Evolutionary conservation across 257 asterid genomes (phyloP).

Genomic region (Przewalskia tangutica): DNA sequence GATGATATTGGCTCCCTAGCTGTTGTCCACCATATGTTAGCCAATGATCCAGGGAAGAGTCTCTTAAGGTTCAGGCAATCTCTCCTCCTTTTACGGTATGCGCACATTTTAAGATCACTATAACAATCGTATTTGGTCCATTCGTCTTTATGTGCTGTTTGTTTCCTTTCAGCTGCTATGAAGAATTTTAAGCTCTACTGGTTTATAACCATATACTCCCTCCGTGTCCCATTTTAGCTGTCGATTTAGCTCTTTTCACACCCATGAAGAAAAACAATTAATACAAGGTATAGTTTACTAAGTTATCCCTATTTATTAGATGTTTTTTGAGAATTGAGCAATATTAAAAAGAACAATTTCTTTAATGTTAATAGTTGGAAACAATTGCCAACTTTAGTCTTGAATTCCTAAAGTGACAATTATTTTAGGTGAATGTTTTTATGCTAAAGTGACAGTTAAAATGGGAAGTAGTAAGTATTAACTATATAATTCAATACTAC

Average conservation of each 20-base stretch:
- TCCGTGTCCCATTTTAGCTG: no score
- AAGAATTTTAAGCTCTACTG: background rate
- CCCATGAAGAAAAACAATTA: no score
- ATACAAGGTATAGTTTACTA: no score
- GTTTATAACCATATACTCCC: background rate
- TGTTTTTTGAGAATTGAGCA: no score
- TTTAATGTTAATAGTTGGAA: no score
- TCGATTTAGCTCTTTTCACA: no score
- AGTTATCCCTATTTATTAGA: no score
- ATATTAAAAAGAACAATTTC: no score
- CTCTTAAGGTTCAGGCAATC: constrained; percentile 80
- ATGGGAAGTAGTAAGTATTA: background rate
- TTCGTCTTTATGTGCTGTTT: background rate
- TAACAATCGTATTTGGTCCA: background rate
- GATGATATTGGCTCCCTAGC: constrained; percentile 96
- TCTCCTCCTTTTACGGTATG: constrained; percentile 73
- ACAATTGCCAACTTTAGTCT: no score
- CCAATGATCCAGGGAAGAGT: constrained; percentile 81
- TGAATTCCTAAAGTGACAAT: no score
- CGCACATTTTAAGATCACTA: background rate
- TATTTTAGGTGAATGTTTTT: no score
- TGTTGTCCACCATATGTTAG: constrained; percentile 91
- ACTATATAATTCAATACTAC: background rate
- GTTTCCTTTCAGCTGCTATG: background rate
- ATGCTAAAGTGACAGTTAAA: no score